Base-by-base conservation (phyloP, 495 filamentous ascomycete species). In the Annulohypoxylon nitens region DNA sequence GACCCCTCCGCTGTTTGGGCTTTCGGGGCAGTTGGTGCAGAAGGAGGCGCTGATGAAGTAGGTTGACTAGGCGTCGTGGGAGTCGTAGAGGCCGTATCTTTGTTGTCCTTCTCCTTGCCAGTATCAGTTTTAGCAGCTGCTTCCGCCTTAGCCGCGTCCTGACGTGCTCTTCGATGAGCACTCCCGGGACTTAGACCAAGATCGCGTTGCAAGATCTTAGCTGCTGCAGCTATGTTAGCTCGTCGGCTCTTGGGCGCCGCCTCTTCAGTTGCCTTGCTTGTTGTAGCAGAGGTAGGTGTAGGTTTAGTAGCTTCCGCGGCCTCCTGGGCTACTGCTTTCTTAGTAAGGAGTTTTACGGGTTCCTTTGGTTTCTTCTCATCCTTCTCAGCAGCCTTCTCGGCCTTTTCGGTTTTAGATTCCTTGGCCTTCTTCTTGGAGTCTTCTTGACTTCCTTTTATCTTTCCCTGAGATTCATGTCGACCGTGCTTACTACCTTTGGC, bases 191-290 rank as follows among this genome's bases (percentile, higher is more conserved):
- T 88, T n/a, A 98, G 86, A 16, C 95, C 96, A 16, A 97, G 84
- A 79, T 98, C 96, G 14, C 95, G 90, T 74, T 97, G 94, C 23
- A 98, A 81, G 67, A 98, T 97, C 51, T 90, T 90, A 16, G 93
- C 93, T 4, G 93, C 94, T 25, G 88, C 90, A 33, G 90, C 88
- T 39, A 89, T 91, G 70, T 88, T 93, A 8, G 92, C 92, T 67
- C 93, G 88, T 41, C 86, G 80, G 61, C 81, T 84, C 82, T 84
- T 82, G 10, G 81, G 67, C 20, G 61, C 53, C 3, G 79, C 60
- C 23, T 81, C 63, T 39, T 83, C 81, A 64, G 78, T 36, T 34
- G 75, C 34, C 60, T 78, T 79, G 23, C 54, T 69, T 10, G 81
- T 57, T 53, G 80, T 64, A 61, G 79, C 75, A 74, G 81, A 80